Base-by-base conservation (phyloP, 306 rosid genomes). In the Boehmeria nivea region DNA sequence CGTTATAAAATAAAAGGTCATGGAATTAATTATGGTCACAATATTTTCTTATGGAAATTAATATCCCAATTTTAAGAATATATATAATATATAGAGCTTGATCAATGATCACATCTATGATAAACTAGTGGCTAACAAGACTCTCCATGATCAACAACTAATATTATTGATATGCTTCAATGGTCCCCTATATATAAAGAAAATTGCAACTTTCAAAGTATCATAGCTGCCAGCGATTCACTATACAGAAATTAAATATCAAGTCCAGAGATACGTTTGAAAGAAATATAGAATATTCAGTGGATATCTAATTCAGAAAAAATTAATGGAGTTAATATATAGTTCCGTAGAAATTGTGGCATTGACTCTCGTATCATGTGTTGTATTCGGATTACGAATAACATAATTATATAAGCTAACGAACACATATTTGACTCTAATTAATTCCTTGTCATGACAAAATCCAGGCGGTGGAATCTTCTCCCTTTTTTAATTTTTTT, bases 301-400 rank as follows among this genome's bases (percentile, higher is more conserved):
- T 17, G 10, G 8, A 11, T 39, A 4, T 12, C 45, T 20, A 22
- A 36, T 12, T 19, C 7, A 36, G 12, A 54, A n/a, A 54, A 24
- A 55, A 40, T 33, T n/a, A 40, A 40, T 11, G 15, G 3, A 40
- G 12, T 3, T n/a, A n/a, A 40, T n/a, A 40, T 40, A 31, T 26
- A 13, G 57, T 16, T 34, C 18, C 66, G 58, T 61, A 6, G 50
- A 17, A 50, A 25, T 50, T 42, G 25, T 14, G 67, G 67, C 51
- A 51, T 61, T 36, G 67, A 50, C 49, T 17, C 49, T 11, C 17
- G 17, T n/a, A 40, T 8, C 16, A 12, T 19, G 1, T 12, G 67
- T 37, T 31, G 22, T 53, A n/a, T 31, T 28, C 16, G 12, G 14
- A 19, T 17, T 19, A 14, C 6, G 11, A 48, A 48, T 18, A 48